Evolutionary conservation across 1,284 basidiomycete genomes (phyloP), one percentile per base, ranked within the genome.

Genomic region (Mycena sp.): DNA sequence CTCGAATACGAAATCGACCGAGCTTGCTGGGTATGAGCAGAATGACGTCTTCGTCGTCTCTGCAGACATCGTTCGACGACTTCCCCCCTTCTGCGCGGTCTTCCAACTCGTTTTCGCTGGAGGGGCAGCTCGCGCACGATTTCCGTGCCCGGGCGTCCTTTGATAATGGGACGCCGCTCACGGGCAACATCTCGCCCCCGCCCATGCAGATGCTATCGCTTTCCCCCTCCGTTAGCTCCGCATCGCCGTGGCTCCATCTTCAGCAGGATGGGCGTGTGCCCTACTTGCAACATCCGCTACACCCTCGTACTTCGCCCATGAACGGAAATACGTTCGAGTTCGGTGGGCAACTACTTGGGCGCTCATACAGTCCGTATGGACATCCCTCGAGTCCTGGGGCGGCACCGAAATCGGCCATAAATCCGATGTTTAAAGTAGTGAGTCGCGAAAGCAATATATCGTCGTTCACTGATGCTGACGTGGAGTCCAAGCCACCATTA

Each of bases 381-480:
- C 45, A 61, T 38, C 60, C 57, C 16, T 21, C 62, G 49, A 83
- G 84, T 66, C 80, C 83, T 3, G 78, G 83, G 86, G 57, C 49
- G 44, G 41, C 82, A 83, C 85, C 88, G 26, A 88, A 88, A 74
- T 85, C 88, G 54, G 84, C 83, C 38, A 93, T 94, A 73, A 95
- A 96, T 77, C 93, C 93, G 38, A 95, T 95, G 78, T 96, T 95
- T 83, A 89, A 92, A 85, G 93, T 95, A 63, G 66, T 68, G 52
- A 49, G 63, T 63, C 40, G 30, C 29, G 25, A 40, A 19, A 54
- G 44, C 16, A 17, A 6, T 2, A 46, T 32, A 29, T 30, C 11
- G 56, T 70, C 14, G 16, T 43, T 35, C 32, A n/a, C 74, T 78
- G 72, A 79, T 70, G 55, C 67, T 73, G 62, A 69, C 70, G 70